A percentile compares a stretch with the other conserved stretches of the same genome.
phyloP scores from a whole-genome alignment of 345 rosid genomes.

The Diplotaxis tenuifolia region DNA sequence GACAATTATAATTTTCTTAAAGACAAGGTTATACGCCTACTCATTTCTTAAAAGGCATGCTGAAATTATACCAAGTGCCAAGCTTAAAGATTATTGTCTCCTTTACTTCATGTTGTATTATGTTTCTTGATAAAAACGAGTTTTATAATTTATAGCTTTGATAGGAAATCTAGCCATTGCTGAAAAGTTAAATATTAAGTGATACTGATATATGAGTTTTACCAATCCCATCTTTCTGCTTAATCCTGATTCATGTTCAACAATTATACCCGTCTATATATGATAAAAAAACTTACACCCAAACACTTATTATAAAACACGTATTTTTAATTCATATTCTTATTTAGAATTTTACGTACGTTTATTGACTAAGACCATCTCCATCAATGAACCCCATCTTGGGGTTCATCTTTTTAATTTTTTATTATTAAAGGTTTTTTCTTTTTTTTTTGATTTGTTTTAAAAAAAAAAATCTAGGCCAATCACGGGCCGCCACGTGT shows the following conservation, averaged over 20 bases:
- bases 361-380: background rate
- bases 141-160: background rate
- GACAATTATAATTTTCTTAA: slow-evolving; percentile 7
- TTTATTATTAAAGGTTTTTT: too few relatives aligned
- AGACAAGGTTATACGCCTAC: slow-evolving; percentile 37
- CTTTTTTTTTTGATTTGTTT: too few relatives aligned
- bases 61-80: slow-evolving; percentile 22
- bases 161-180: background rate
- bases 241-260: background rate
- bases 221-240: background rate
- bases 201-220: background rate
- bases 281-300: too few relatives aligned
- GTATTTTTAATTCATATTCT: background rate
- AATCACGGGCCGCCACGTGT: too few relatives aligned
- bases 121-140: background rate
- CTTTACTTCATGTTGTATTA: background rate
- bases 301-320: too few relatives aligned
- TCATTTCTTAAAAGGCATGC: slow-evolving; percentile 31
- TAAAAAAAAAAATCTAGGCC: too few relatives aligned
- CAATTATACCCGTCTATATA: background rate
- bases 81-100: slow-evolving; percentile 11
- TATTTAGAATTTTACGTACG: background rate
- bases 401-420: too few relatives aligned
- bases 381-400: too few relatives aligned
- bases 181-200: background rate